Evolutionary conservation across 176 grass and related monocot genomes (phyloP), one percentile per base, ranked within the genome.

Genomic region (Tuctoria greenei): DNA sequence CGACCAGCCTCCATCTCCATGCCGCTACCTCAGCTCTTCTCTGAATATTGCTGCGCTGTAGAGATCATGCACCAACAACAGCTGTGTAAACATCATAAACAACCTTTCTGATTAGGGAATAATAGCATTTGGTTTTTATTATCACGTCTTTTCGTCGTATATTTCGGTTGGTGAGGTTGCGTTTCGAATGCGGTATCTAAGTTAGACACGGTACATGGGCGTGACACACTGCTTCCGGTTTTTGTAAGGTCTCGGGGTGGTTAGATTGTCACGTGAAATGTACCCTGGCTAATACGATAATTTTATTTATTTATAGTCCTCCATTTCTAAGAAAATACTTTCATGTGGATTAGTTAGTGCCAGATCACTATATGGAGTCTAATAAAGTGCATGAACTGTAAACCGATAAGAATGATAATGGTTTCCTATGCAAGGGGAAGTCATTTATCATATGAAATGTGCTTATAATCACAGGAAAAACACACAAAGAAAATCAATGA

Each of bases 21-120:
- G 45, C 61, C 31, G 77, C 13, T 77, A 85, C 40, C 59, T 85
- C 82, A 85, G 79, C 47, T 4, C 20, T 42, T 20, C 20, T 0
- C 20, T 20, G 45, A 47, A 15, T 3, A 47, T 4, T 15, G 2
- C 4, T 47, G 14, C 16, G 14, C 3, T 12, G n/a, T n/a, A n/a
- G 0, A 0, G 10, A 45, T 13, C 43, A 12, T 45, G 43, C 43
- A 45, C 11, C 43, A 45, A 45, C 43, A 45, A 14, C 2, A 45
- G 46, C 17, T 51, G 17, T 20, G 47, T 51, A 51, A 20, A 54
- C n/a, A 2, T 54, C 20, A 54, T 10, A 21, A 54, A 54, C 1
- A 54, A 50, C 0, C 20, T 51, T 51, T 47, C 21, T 54, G 2
- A 2, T 9, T 21, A 21, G 51, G 3, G 4, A 49, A 49, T 44